Percentiles rank a stretch among this genome's conserved stretches.
Conservation (phyloP, 2,329 filamentous ascomycete genomes). For the Diaporthe aspalathi region DNA sequence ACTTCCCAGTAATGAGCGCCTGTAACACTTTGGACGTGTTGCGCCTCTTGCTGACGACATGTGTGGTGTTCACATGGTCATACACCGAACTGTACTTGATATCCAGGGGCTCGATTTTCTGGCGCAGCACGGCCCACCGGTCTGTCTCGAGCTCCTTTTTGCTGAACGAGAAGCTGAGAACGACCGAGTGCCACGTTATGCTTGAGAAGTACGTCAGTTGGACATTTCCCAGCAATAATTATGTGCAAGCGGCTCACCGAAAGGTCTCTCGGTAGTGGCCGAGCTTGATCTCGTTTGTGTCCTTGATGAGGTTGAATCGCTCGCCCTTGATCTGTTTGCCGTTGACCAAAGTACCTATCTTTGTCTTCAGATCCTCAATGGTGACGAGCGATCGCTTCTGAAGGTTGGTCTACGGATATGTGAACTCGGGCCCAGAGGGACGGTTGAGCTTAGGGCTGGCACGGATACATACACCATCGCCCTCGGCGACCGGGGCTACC, state of each 20-base stretch:
- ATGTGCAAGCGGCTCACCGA: conserved; percentile 54
- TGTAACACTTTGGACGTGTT: conserved; percentile 91
- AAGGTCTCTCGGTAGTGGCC: conserved; percentile 76
- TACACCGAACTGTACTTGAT: conserved; percentile 86
- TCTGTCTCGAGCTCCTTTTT: conserved; percentile 76
- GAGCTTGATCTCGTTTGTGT: conserved; percentile 75
- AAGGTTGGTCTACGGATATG: conserved; percentile 63
- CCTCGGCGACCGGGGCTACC: conserved; percentile 72
- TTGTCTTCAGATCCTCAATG: conserved; percentile 84
- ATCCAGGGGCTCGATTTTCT: conserved; percentile 83
- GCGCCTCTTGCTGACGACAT: conserved; percentile 88
- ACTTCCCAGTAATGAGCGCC: conserved; percentile 83
- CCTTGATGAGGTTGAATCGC: conserved; percentile 65
- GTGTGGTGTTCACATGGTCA: conserved; percentile 77
- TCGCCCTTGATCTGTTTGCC: conserved; percentile 75
- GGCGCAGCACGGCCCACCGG: conserved; percentile 70
- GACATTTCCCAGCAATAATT: not conserved
- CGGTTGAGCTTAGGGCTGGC: not conserved
- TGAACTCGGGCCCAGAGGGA: not conserved
- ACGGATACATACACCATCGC: conserved; percentile 70
- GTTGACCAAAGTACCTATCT: conserved; percentile 84
- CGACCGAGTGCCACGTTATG: conserved; percentile 81
- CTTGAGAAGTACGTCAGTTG: conserved; percentile 53
- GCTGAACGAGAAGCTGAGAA: conserved; percentile 84
- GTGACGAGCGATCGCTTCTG: conserved; percentile 75